Conservation (phyloP, 2,329 filamentous ascomycete genomes). For the Domatiomyces globalis region DNA sequence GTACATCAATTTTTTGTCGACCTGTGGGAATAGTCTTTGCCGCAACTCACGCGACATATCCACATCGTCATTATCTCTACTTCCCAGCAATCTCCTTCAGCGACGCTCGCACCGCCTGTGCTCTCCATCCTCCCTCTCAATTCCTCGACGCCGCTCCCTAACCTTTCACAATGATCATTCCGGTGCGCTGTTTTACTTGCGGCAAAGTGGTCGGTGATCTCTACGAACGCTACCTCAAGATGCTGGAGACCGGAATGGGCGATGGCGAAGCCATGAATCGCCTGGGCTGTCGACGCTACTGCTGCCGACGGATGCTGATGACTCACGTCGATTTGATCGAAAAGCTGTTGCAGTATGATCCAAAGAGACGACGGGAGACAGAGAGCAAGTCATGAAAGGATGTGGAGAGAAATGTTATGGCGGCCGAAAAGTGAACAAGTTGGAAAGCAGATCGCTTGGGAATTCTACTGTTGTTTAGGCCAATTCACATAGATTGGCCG, state of each 20-base stretch:
- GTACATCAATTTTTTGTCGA: neutral
- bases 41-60: neutral
- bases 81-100: neutral
- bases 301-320: slow-evolving; percentile 98
- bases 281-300: slow-evolving; percentile 87
- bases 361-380: neutral
- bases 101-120: slow-evolving; percentile 1
- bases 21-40: slow-evolving; percentile 1
- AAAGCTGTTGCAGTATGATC: slow-evolving; percentile 76
- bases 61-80: no score
- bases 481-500: neutral
- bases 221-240: slow-evolving; percentile 86
- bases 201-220: slow-evolving; percentile 97
- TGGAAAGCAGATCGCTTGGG: neutral
- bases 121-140: neutral
- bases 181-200: slow-evolving; percentile 95
- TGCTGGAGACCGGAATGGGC: slow-evolving; percentile 62
- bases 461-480: neutral
- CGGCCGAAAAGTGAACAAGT: neutral
- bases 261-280: slow-evolving; percentile 92
- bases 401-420: no score
- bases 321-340: slow-evolving; percentile 98
- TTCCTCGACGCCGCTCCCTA: neutral
- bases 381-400: neutral
- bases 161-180: slow-evolving; percentile 74